Evolutionary conservation across 352 stramenopile genomes (phyloP).

Genomic region (Globisporangium cylindrosporum): DNA sequence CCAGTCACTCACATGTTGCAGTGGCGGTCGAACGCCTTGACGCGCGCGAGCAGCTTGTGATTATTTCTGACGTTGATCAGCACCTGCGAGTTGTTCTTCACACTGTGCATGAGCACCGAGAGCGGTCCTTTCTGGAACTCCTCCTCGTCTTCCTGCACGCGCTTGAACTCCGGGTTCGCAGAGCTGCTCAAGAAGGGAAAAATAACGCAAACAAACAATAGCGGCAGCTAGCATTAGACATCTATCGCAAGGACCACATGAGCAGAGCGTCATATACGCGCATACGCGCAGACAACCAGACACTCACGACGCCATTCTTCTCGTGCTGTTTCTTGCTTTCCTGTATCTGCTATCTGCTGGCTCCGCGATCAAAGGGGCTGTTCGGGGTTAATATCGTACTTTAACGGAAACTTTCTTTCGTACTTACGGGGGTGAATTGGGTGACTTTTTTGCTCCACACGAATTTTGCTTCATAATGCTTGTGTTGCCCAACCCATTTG

Average conservation of each 20-base stretch:
- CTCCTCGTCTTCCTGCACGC: constrained; percentile 87
- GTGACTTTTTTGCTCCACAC: not conserved
- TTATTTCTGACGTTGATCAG: constrained; percentile 99
- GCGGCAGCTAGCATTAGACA: not conserved
- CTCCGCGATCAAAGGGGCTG: not conserved
- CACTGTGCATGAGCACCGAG: constrained; percentile 96
- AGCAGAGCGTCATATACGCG: not conserved
- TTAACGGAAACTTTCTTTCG: not conserved
- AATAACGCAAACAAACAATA: not conserved
- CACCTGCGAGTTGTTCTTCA: constrained; percentile 98
- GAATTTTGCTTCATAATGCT: not conserved
- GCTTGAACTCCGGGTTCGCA: constrained; percentile 67
- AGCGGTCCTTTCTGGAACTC: constrained; percentile 97
- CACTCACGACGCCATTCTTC: constrained; percentile 6
- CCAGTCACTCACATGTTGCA: constrained; percentile 94
- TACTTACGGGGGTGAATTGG: not conserved
- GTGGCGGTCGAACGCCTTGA: constrained; percentile 99
- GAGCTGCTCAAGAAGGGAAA: constrained; percentile 11
- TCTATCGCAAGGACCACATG: not conserved
- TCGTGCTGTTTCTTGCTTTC: not conserved
- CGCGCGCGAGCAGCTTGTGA: constrained; percentile 98
- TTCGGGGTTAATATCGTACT: not conserved
- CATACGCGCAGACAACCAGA: not conserved
- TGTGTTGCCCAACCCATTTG: not conserved
- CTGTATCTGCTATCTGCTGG: constrained; percentile 1